Base-by-base conservation (phyloP, 1,284 basidiomycete genomes). In the Apiotrichum mycotoxinovorans region DNA sequence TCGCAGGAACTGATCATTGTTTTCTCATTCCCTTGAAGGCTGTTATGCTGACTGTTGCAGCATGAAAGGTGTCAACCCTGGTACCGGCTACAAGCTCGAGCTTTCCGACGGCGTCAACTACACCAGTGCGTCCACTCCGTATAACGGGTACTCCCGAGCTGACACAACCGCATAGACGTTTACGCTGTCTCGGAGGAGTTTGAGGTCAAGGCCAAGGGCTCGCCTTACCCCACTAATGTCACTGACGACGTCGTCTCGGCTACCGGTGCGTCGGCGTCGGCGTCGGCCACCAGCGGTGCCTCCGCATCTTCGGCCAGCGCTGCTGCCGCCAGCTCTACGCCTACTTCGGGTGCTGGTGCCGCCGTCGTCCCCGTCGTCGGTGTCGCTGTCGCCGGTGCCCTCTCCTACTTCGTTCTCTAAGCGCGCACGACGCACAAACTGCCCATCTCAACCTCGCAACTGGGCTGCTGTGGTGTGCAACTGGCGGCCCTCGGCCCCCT, bases 141-240 rank as follows among this genome's bases (percentile, higher is more conserved):
- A 27, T 26, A 45, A 27, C 33, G 42, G 1, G 41, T 14, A 8
- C 33, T 49, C 42, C 35, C 43, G 22, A 20, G 34, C 20, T 22
- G n/a, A 59, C 18, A 62, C 43, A 23, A 15, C 22, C 33, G 26
- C 20, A n/a, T n/a, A 62, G 65, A 89, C 85, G 65, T 89, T 60
- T 87, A 82, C 66, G 84, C 84, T 23, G 69, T 74, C 43, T 87
- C 86, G 30, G 63, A 82, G 54, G 67, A 76, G 12, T 89, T 89
- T 74, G 83, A 86, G 71, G 83, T 90, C 76, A 86, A 86, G 71
- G 67, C 85, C 15, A 64, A 78, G 41, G 84, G 83, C 51, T 80
- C 87, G 15, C 12, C 79, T 10, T 90, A 87, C 74, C 86, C 87
- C 20, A 67, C 80, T 23, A 20, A 11, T 15, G 20, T 38, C 20